Percentiles rank a stretch among this genome's conserved stretches.
These are phyloP conservation scores for Scheffersomyces cryptocercus DNA, from an alignment of 1,139 yeast genomes.

Conservation along the genomic window DNA sequence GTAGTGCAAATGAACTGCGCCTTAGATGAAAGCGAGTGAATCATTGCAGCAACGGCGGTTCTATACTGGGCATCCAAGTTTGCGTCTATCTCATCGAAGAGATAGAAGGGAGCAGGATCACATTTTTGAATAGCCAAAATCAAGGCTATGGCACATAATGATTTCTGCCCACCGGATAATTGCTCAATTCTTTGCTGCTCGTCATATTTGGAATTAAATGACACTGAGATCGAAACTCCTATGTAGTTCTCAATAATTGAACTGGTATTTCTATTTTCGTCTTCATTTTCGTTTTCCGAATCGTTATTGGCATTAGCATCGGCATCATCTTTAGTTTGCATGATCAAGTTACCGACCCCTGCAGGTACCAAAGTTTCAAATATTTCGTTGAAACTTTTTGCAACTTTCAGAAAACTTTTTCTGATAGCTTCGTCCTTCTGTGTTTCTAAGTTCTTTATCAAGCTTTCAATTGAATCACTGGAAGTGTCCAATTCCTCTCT, in stretches of 20 bases:
- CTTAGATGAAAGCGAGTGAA: conserved; percentile 58
- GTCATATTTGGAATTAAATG: conserved; percentile 83
- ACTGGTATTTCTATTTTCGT: background rate
- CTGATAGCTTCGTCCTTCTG: conserved; percentile 85
- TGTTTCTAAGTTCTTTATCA: conserved; percentile 70
- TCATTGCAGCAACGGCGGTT: conserved; percentile 79
- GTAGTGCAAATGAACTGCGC: conserved; percentile 97
- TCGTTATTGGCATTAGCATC: conserved; percentile 19
- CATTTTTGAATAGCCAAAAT: conserved; percentile 91
- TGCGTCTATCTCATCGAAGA: conserved; percentile 96
- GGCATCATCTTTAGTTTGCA: conserved; percentile 43
- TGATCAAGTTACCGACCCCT: conserved; percentile 74
- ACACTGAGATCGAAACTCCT: conserved; percentile 86
- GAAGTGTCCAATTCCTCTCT: conserved; percentile 72
- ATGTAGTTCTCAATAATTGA: conserved; percentile 58
- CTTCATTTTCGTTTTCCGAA: conserved; percentile 14
- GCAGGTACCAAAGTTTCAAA: conserved; percentile 82
- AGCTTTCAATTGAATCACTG: conserved; percentile 67
- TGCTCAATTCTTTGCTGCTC: conserved; percentile 91
- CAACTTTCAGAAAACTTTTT: conserved; percentile 75
- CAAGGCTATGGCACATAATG: conserved; percentile 89
- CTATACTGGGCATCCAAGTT: conserved; percentile 92
- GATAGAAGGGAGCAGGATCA: conserved; percentile 95
- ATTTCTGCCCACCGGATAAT: conserved; percentile 94
- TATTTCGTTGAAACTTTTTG: conserved; percentile 68